phyloP scores from a whole-genome alignment of 306 rosid species.

The Trifolium repens region DNA sequence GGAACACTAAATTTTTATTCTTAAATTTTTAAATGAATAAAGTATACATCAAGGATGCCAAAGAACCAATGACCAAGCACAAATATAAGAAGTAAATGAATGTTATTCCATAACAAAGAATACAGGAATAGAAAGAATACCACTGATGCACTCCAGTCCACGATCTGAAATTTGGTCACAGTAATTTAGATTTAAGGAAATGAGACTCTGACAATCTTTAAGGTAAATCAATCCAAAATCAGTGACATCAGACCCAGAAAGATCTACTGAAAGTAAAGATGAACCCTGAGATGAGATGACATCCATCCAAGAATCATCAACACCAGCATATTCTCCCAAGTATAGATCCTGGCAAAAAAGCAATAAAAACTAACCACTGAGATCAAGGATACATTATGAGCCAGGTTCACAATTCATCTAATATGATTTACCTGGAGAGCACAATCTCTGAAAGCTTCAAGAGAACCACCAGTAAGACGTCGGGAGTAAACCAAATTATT shows the following conservation, averaged over 20 bases:
- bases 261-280: constrained; percentile 85
- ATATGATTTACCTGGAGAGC: constrained; percentile 78
- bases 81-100: constrained; percentile 24
- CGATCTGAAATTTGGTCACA: constrained; percentile 83
- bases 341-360: constrained; percentile 68
- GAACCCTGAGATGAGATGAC: constrained; percentile 85
- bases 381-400: constrained; percentile 33
- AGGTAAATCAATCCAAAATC: constrained; percentile 77
- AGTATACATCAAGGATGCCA: constrained; percentile 6
- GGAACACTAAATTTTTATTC: background rate
- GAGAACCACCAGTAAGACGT: constrained; percentile 53
- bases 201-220: constrained; percentile 73
- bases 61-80: constrained; percentile 25
- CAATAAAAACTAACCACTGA: constrained; percentile 29
- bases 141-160: constrained; percentile 70
- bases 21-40: constrained; percentile 18
- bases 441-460: constrained; percentile 82
- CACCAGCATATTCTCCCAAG: constrained; percentile 80
- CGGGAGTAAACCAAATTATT: constrained; percentile 69
- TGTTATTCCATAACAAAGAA: constrained; percentile 4
- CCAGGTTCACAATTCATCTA: constrained; percentile 15
- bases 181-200: constrained; percentile 68
- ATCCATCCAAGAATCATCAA: constrained; percentile 88
- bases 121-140: constrained; percentile 50
- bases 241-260: constrained; percentile 83